Conservation (phyloP, 257 asterid genomes). For the Primulina tabacum region DNA sequence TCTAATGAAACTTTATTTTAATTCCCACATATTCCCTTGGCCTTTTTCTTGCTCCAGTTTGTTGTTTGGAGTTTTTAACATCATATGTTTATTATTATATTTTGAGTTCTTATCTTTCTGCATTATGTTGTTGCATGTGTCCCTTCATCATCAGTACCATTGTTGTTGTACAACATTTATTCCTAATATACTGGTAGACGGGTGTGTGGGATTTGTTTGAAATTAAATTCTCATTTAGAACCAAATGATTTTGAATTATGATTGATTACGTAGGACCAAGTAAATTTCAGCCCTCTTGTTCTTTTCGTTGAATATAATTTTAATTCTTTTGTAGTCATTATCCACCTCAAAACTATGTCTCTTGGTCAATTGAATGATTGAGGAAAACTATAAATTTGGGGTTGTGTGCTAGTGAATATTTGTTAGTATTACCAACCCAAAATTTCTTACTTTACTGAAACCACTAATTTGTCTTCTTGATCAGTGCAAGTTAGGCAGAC, state of each 20-base stretch:
- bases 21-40: neutral
- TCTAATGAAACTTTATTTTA: conserved; percentile 3
- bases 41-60: neutral
- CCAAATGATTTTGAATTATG: neutral
- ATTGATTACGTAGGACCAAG: neutral
- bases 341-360: neutral
- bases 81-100: neutral
- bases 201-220: neutral
- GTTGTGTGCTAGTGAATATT: neutral
- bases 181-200: neutral
- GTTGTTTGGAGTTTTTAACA: neutral
- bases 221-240: neutral
- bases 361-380: neutral
- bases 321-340: neutral
- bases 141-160: neutral
- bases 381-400: conserved; percentile 2
- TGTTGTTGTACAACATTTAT: neutral
- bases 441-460: conserved; percentile 4
- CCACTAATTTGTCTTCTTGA: conserved; percentile 1
- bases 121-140: too few relatives aligned
- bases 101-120: neutral
- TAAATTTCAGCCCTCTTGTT: neutral
- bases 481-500: conserved; percentile 15
- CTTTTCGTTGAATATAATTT: neutral
- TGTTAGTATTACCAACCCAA: conserved; percentile 9